Evolutionary conservation across 768 basidiomycete genomes (phyloP).

Genomic region (Suillus tomentosus): DNA sequence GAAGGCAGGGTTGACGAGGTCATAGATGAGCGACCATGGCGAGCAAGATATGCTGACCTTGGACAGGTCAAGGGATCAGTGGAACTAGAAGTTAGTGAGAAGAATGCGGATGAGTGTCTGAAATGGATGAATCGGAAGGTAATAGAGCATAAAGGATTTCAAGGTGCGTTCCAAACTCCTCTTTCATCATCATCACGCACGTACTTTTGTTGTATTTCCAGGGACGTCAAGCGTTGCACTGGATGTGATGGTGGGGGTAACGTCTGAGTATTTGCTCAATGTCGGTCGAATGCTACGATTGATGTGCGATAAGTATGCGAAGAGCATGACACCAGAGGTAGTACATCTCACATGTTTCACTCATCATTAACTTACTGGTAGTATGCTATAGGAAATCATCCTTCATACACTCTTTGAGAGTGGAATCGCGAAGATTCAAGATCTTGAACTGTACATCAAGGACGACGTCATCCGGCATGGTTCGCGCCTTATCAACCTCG

Average conservation of each 20-base stretch:
- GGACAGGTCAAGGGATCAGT: too few species aligned
- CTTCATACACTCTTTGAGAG: slow-evolving; percentile 90
- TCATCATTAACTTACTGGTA: slow-evolving; percentile 9
- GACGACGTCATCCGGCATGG: slow-evolving; percentile 90
- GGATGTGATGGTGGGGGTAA: slow-evolving; percentile 63
- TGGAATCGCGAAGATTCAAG: slow-evolving; percentile 73
- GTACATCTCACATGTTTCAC: slow-evolving; percentile 20
- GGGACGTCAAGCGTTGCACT: slow-evolving; percentile 74
- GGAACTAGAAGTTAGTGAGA: too few species aligned
- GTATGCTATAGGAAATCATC: slow-evolving; percentile 77
- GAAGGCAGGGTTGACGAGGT: too few species aligned
- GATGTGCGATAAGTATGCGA: slow-evolving; percentile 59
- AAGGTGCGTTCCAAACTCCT: slow-evolving; percentile 55
- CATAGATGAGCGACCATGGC: too few species aligned
- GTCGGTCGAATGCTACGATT: slow-evolving; percentile 86
- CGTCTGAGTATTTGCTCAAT: slow-evolving; percentile 52
- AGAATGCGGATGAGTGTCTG: too few species aligned
- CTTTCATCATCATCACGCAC: not conserved
- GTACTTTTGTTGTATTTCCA: slow-evolving; percentile 24
- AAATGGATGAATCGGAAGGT: slow-evolving; percentile 75
- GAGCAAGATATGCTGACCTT: too few species aligned
- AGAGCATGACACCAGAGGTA: slow-evolving; percentile 85
- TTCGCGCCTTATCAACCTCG: slow-evolving; percentile 69
- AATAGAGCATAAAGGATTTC: slow-evolving; percentile 71
- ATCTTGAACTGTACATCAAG: slow-evolving; percentile 83